Evolutionary conservation across 768 basidiomycete genomes (phyloP).

Genomic region (Pleurotus salmoneostramineus): DNA sequence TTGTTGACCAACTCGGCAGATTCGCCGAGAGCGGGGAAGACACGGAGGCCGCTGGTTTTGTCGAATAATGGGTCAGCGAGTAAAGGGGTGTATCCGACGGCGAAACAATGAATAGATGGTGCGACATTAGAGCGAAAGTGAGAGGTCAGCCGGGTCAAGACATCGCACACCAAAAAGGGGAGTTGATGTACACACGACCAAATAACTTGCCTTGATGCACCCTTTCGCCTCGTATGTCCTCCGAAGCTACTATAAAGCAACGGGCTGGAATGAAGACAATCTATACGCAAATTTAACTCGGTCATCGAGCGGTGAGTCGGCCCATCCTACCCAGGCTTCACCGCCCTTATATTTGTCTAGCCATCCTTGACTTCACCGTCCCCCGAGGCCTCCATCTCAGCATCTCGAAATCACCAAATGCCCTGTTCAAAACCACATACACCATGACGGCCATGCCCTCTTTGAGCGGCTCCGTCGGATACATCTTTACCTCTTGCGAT

Average conservation of each 20-base stretch:
- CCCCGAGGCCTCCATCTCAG: conserved; percentile 78
- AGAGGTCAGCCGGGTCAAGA: too few relatives aligned
- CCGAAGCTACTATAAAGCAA: conserved; percentile 85
- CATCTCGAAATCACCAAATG: conserved; percentile 85
- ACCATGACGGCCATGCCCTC: conserved; percentile 92
- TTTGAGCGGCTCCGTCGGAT: conserved; percentile 88
- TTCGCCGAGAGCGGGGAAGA: conserved; percentile 76
- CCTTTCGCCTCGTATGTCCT: conserved; percentile 87
- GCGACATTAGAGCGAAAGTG: conserved; percentile 53
- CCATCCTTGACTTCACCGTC: conserved; percentile 88
- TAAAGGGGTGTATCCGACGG: conserved; percentile 87
- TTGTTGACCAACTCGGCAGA: conserved; percentile 86
- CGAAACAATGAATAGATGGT: conserved; percentile 82
- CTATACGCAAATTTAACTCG: conserved; percentile 87
- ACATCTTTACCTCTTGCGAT: conserved; percentile 89
- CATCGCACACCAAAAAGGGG: too few relatives aligned
- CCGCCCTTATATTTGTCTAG: conserved; percentile 31
- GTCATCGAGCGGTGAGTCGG: conserved; percentile 72
- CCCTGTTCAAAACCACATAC: conserved; percentile 86
- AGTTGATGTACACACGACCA: too few relatives aligned
- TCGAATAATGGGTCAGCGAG: conserved; percentile 77
- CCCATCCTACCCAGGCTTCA: conserved; percentile 8
- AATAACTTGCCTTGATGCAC: conserved; percentile 47
- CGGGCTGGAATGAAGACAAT: conserved; percentile 97
- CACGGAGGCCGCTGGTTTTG: conserved; percentile 58